These are phyloP conservation scores for Selaginella tamariscina DNA, from an alignment of 75 land plant genomes.

Conservation along the genomic window DNA sequence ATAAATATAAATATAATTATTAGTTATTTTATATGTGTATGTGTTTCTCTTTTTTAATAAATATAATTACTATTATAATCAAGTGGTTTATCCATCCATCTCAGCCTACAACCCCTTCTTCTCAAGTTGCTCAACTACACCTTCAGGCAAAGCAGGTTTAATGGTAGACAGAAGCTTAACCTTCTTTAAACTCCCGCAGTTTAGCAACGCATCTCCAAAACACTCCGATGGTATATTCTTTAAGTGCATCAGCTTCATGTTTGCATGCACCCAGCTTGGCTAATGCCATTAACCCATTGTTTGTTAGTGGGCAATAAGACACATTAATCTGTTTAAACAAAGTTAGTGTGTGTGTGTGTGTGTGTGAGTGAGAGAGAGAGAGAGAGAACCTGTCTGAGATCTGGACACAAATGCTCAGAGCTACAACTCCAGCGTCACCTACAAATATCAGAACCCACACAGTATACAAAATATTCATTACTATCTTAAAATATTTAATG, in stretches of 20 bases:
- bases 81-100: slow-evolving; percentile 62
- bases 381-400: slow-evolving; percentile 57
- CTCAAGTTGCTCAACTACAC: slow-evolving; percentile 46
- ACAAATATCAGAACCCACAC: too few relatives aligned
- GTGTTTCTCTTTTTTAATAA: too few relatives aligned
- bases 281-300: slow-evolving; percentile 60
- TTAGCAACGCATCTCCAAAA: slow-evolving; percentile 50
- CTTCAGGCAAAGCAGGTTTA: slow-evolving; percentile 29
- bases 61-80: too few relatives aligned
- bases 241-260: slow-evolving; percentile 56
- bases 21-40: too few relatives aligned
- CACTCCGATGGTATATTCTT: slow-evolving; percentile 48
- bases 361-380: neutral
- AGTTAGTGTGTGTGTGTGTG: neutral
- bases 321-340: slow-evolving; percentile 53
- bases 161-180: slow-evolving; percentile 56
- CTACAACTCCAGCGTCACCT: slow-evolving; percentile 55
- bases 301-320: slow-evolving; percentile 67
- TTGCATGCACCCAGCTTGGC: slow-evolving; percentile 68
- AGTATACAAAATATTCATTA: too few relatives aligned
- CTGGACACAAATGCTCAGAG: slow-evolving; percentile 52
- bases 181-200: slow-evolving; percentile 66
- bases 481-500: too few relatives aligned
- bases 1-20: too few relatives aligned
- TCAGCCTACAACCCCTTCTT: slow-evolving; percentile 59